Evolutionary conservation across 2,329 filamentous ascomycete genomes (phyloP).

Genomic region (Stachybotrys echinatus): DNA sequence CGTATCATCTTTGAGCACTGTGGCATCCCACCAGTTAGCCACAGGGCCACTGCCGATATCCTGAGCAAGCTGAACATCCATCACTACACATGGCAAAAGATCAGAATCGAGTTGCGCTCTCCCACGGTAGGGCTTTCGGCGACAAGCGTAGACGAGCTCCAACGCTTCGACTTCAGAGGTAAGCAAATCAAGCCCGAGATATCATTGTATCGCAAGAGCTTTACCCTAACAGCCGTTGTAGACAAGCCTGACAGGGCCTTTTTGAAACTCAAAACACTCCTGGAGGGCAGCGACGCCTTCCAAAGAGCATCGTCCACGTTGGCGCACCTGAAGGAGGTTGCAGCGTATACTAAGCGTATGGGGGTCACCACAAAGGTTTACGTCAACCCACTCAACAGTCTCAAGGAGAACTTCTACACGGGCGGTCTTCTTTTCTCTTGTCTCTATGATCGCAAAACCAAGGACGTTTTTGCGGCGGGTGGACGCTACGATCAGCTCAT

Average conservation of each 20-base stretch:
- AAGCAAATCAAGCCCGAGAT: conserved; percentile 14
- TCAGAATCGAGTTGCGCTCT: conserved; percentile 76
- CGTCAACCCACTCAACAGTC: conserved; percentile 76
- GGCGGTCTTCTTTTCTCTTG: conserved; percentile 88
- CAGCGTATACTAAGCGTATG: conserved; percentile 71
- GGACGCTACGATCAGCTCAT: conserved; percentile 91
- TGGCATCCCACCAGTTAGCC: conserved; percentile 64
- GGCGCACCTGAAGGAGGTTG: conserved; percentile 73
- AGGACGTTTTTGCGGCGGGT: conserved; percentile 86
- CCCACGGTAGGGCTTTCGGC: conserved; percentile 76
- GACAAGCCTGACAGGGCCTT: conserved; percentile 54
- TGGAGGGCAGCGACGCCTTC: conserved; percentile 60
- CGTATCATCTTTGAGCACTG: conserved; percentile 89
- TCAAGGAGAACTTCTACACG: conserved; percentile 87
- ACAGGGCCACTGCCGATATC: conserved; percentile 71
- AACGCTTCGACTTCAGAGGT: conserved; percentile 87
- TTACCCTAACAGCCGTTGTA: conserved; percentile 24
- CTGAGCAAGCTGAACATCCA: conserved; percentile 84
- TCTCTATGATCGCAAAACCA: conserved; percentile 76
- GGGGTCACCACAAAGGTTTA: conserved; percentile 74
- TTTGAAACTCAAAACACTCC: conserved; percentile 51
- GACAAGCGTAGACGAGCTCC: conserved; percentile 84
- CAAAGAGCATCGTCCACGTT: conserved; percentile 73
- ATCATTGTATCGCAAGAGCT: neutral
- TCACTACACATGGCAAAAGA: conserved; percentile 75